These are phyloP conservation scores for Funneliformis caledonium DNA, from an alignment of 371 early-diverging fungal species.

Conservation along the genomic window DNA sequence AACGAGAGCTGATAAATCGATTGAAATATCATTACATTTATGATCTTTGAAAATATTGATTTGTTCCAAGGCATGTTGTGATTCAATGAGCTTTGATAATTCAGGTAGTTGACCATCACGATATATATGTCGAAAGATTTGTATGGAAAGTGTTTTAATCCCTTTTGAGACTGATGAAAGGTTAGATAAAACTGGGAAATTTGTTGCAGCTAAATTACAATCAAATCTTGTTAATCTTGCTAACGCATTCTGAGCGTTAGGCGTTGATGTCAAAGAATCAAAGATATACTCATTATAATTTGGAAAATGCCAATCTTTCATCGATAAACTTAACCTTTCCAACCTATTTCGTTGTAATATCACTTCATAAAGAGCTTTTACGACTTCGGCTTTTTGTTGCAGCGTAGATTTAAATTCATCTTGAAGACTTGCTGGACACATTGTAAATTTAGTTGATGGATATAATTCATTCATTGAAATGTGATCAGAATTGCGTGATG, in stretches of 20 bases:
- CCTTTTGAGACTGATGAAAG: not conserved
- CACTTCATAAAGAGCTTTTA: not conserved
- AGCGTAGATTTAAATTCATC: not conserved
- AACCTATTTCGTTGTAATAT: not conserved
- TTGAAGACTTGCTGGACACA: not conserved
- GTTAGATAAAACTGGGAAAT: not conserved
- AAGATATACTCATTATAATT: not conserved
- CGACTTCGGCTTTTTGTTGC: not conserved
- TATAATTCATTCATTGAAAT: not conserved
- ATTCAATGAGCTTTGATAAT: not conserved
- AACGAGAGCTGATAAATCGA: not conserved
- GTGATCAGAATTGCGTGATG: not conserved
- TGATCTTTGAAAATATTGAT: not conserved
- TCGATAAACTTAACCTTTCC: not conserved
- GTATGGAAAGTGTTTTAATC: not conserved
- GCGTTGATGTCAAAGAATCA: not conserved
- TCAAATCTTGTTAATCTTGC: not conserved
- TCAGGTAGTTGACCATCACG: not conserved
- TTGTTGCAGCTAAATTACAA: not conserved
- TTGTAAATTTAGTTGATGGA: not conserved
- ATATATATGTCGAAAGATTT: not conserved
- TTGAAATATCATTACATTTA: not conserved
- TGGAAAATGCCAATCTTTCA: not conserved
- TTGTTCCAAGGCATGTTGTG: not conserved
- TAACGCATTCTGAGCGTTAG: not conserved